Conservation (phyloP, 2,329 filamentous ascomycete species). For the Colletotrichum australisinense region DNA sequence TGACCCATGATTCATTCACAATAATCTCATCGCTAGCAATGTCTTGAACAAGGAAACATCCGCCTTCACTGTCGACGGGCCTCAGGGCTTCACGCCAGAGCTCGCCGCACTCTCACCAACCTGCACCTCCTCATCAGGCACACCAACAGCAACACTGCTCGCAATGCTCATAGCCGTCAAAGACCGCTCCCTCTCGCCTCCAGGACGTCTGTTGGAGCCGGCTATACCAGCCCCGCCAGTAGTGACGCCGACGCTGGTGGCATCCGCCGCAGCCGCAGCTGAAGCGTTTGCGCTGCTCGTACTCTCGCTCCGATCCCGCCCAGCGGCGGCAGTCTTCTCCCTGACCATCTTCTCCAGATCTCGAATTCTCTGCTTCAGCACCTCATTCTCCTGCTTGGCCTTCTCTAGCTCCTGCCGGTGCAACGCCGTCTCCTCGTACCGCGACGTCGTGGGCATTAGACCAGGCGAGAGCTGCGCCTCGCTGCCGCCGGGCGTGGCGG, state of each 20-base stretch:
- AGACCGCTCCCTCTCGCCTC: conserved; percentile 56
- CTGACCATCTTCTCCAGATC: conserved; percentile 69
- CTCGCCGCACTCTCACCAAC: conserved; percentile 73
- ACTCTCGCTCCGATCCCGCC: conserved; percentile 62
- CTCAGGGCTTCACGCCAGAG: conserved; percentile 44
- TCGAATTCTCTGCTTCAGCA: conserved; percentile 68
- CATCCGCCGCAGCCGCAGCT: conserved; percentile 32
- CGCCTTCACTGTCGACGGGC: neutral
- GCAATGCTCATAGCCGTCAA: conserved; percentile 54
- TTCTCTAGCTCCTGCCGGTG: conserved; percentile 70
- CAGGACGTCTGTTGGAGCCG: conserved; percentile 52
- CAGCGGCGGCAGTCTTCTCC: conserved; percentile 60
- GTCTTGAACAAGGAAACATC: neutral
- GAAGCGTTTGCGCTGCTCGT: conserved; percentile 58
- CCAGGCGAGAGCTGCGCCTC: conserved; percentile 62
- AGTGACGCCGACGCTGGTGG: conserved; percentile 42
- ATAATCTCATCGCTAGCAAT: conserved; percentile 12
- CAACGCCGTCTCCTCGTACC: conserved; percentile 72
- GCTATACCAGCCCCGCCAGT: conserved; percentile 54
- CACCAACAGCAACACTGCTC: conserved; percentile 61
- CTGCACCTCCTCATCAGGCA: conserved; percentile 69
- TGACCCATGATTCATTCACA: conserved; percentile 15
- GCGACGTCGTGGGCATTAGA: conserved; percentile 65
- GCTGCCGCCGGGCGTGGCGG: conserved; percentile 52
- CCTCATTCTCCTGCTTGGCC: conserved; percentile 73